Evolutionary conservation across 306 rosid species (phyloP).

Genomic region (Castanea sativa): DNA sequence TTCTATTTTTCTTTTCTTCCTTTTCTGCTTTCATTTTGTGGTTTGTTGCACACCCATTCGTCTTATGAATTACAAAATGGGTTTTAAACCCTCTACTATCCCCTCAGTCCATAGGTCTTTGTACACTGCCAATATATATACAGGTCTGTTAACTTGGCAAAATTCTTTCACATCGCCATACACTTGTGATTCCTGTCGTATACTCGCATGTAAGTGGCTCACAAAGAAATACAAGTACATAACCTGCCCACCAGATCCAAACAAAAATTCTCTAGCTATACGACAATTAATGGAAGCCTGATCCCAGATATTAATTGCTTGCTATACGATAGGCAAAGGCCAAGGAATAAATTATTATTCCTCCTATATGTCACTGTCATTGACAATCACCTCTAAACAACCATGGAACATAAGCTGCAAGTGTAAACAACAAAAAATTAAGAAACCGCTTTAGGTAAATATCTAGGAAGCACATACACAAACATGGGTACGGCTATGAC

Average conservation of each 20-base stretch:
- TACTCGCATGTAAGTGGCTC: neutral
- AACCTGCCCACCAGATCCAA: neutral
- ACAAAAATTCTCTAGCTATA: neutral
- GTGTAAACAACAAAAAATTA: slow-evolving; percentile 12
- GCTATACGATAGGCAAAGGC: neutral
- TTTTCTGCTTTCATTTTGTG: no score
- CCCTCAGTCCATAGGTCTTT: neutral
- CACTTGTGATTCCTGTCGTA: neutral
- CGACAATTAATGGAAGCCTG: neutral
- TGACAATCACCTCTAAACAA: slow-evolving; percentile 36
- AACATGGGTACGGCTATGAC: no score
- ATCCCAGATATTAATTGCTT: neutral
- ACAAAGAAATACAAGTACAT: neutral
- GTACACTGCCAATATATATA: neutral
- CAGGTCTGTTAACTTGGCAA: neutral
- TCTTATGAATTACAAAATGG: no score
- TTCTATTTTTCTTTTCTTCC: no score
- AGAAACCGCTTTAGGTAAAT: neutral
- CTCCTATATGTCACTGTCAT: neutral
- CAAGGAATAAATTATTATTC: neutral
- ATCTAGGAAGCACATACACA: neutral
- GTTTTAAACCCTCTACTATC: no score
- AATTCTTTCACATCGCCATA: neutral
- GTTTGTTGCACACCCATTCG: no score
- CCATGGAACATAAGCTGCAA: slow-evolving; percentile 84